Evolutionary conservation across 2,329 filamentous ascomycete genomes (phyloP).

Genomic region (Fusarium sp.): DNA sequence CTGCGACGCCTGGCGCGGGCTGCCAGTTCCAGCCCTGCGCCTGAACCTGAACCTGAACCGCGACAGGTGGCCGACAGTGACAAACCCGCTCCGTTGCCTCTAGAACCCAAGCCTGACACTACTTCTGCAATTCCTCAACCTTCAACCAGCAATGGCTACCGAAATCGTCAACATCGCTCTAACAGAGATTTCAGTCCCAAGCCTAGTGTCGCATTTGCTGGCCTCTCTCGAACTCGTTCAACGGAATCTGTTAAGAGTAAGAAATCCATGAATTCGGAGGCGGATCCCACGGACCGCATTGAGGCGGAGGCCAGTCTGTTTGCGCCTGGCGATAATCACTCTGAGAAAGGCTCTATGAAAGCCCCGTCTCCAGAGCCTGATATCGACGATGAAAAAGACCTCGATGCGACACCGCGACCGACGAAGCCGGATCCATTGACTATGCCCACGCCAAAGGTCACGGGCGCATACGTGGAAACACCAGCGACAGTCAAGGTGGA

Average conservation of each 20-base stretch:
- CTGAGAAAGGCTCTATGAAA: conserved; percentile 63
- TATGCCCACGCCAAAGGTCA: conserved; percentile 63
- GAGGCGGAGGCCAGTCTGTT: conserved; percentile 66
- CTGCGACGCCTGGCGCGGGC: conserved; percentile 60
- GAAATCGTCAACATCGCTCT: conserved; percentile 13
- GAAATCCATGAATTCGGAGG: conserved; percentile 58
- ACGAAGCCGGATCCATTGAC: conserved; percentile 55
- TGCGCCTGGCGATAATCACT: conserved; percentile 63
- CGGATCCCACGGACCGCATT: conserved; percentile 65
- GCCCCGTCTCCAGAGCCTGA: conserved; percentile 55
- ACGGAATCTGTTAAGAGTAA: conserved; percentile 60
- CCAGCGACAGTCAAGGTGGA: conserved; percentile 58
- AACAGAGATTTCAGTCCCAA: conserved; percentile 43
- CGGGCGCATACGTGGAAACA: conserved; percentile 66
- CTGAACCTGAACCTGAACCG: conserved; percentile 43
- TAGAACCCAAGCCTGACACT: conserved; percentile 28
- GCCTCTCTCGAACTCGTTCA: conserved; percentile 54
- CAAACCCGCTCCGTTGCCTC: conserved; percentile 7
- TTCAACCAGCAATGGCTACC: conserved; percentile 24
- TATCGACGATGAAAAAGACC: conserved; percentile 44
- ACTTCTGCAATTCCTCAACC: conserved; percentile 26
- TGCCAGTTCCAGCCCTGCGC: conserved; percentile 55
- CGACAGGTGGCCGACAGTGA: conserved; percentile 26
- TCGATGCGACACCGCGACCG: conserved; percentile 59
- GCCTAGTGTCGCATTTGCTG: conserved; percentile 58